Conservation (phyloP, 23 red algal species). For the Gracilariopsis chorda region DNA sequence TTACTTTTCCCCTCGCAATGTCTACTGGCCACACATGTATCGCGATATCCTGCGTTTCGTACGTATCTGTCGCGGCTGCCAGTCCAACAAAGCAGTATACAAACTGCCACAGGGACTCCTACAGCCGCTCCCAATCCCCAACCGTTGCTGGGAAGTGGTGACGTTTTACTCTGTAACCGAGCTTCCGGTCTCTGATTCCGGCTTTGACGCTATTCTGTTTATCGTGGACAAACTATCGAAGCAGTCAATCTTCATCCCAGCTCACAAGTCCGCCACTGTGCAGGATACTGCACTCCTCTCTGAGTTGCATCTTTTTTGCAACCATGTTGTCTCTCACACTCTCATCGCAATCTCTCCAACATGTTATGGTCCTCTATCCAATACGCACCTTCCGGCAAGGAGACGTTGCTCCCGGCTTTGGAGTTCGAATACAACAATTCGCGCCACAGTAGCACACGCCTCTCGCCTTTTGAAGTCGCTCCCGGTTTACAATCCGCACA, state of each 20-base stretch:
- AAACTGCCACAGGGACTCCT: neutral
- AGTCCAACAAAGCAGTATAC: neutral
- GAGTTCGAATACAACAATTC: neutral
- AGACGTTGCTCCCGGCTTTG: neutral
- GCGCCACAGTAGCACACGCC: neutral
- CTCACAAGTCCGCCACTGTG: neutral
- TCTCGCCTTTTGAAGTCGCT: neutral
- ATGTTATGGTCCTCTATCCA: neutral
- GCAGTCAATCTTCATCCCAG: neutral
- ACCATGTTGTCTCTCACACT: neutral
- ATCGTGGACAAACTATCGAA: neutral
- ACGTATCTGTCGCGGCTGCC: neutral
- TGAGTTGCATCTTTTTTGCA: neutral
- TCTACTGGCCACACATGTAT: neutral
- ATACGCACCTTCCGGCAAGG: neutral
- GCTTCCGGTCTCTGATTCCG: neutral
- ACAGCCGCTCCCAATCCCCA: neutral
- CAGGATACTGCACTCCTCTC: neutral
- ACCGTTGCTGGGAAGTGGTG: neutral
- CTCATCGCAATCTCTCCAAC: neutral
- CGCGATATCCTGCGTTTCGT: neutral
- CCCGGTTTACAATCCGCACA: neutral
- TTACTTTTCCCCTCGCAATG: neutral
- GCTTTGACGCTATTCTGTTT: neutral
- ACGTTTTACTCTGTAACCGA: neutral